A percentile compares a stretch with the other conserved stretches of the same genome.
Evolutionary conservation across 192 early-diverging fungal species (phyloP).

Genomic region (Backusella australiensis): DNA sequence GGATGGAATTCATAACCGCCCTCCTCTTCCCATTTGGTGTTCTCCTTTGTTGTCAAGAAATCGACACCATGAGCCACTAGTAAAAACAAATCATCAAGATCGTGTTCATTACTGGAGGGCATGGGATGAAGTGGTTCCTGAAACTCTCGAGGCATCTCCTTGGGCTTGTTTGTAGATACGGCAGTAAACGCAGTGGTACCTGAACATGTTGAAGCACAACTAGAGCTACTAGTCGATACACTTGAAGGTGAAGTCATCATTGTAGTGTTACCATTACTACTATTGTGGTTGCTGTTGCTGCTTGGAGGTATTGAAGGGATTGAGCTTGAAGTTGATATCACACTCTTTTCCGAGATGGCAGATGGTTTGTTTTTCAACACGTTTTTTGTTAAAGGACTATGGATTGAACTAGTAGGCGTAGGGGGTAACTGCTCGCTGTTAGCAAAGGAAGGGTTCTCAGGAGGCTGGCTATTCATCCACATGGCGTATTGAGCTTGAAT

Average conservation of each 20-base stretch:
- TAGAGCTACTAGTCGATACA: neutral
- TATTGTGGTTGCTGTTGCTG: neutral
- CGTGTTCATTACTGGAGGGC: slow-evolving; percentile 4
- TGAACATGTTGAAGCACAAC: neutral
- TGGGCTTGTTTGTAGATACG: neutral
- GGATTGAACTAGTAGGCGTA: neutral
- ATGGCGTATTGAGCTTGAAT: slow-evolving; percentile 27
- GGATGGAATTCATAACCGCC: slow-evolving; percentile 30
- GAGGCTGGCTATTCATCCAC: slow-evolving; percentile 24
- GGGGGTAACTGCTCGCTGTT: neutral
- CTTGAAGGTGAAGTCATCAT: neutral
- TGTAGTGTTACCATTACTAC: neutral
- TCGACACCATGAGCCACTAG: slow-evolving; percentile 31
- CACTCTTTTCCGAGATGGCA: neutral
- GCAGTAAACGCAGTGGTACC: neutral
- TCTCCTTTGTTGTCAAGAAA: slow-evolving; percentile 23
- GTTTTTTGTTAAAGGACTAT: neutral
- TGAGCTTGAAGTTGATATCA: neutral
- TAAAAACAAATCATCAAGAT: slow-evolving; percentile 23
- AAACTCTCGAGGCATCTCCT: neutral
- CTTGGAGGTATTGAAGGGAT: neutral
- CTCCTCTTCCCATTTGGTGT: slow-evolving; percentile 35
- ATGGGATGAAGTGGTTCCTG: slow-evolving; percentile 11
- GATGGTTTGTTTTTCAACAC: neutral
- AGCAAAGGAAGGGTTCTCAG: neutral